Base-by-base conservation (phyloP, 2,329 filamentous ascomycete species). In the Rhynchosporium agropyri region DNA sequence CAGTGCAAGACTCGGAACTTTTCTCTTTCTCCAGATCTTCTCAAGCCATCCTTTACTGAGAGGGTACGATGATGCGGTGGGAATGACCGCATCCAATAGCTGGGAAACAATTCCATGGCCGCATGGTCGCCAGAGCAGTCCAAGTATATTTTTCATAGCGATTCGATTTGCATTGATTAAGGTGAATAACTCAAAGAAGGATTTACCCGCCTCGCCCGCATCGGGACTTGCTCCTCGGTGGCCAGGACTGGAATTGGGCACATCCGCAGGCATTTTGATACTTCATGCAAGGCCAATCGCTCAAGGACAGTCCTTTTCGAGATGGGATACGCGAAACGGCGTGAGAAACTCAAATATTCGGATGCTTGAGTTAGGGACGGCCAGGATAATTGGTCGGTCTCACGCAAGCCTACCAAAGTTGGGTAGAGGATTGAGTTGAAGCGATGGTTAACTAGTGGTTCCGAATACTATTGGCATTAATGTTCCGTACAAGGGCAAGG, bases 251-350 rank as follows among this genome's bases (percentile, higher is more conserved):
- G 50, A 33, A 53, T 26, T 53, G n/a, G 13, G 3, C 50, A 53
- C 51, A 54, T 54, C 51, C 20, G 33, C 31, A 56, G 59, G 56
- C 49, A 62, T 62, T 43, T 65, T 62, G 63, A 62, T 60, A 62
- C 63, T 50, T 65, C 59, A 62, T 65, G 63, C 63, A 54, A 26
- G 31, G 46, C 6, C 33, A 31, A 12, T n/a, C 38, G 51, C 51
- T 40, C 51, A 54, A 42, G 51, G 51, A 28, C 13, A 29, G 51
- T 15, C 51, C 36, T 33, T 42, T 26, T 38, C 7, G 20, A 54
- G 51, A 54, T 29, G n/a, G 33, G 51, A 42, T 56, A 40, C 50
- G 40, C 49, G 51, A 33, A 53, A 55, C 42, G 29, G 49, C 26
- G 13, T 46, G 54, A 20, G 12, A 45, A 46, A 57, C 36, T 40